Percentiles rank a stretch among this genome's conserved stretches.
Conservation (phyloP, 179 eudicot genomes). For the Spinacia oleracea region DNA sequence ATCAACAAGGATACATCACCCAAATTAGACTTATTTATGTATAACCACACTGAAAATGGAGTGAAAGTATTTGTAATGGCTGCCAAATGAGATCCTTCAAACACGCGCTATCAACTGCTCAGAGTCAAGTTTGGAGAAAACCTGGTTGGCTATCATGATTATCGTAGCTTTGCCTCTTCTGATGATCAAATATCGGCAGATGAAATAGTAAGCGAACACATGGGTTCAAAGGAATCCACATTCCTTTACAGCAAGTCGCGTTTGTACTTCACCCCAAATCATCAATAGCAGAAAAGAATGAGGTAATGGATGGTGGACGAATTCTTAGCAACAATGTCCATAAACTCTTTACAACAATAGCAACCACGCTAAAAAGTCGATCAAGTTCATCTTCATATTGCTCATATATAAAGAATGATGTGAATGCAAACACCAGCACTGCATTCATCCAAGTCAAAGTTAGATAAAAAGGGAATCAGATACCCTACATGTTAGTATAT, state of each 20-base stretch:
- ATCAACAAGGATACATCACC: background rate
- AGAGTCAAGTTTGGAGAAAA: background rate
- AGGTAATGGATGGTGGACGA: constrained; percentile 38
- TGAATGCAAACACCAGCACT: constrained; percentile 69
- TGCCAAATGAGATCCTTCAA: constrained; percentile 5
- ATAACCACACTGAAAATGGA: background rate
- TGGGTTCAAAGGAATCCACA: background rate
- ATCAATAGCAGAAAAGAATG: constrained; percentile 31
- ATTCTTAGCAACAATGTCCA: constrained; percentile 28
- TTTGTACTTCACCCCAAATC: constrained; percentile 17
- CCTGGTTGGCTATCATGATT: background rate
- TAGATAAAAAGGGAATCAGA: background rate
- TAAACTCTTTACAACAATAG: constrained; percentile 34
- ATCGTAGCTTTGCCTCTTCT: constrained; percentile 11
- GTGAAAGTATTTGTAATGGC: constrained; percentile 3
- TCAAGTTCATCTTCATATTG: constrained; percentile 86
- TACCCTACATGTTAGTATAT: background rate
- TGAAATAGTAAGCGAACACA: constrained; percentile 3
- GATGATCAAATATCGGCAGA: constrained; percentile 16
- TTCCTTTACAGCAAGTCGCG: constrained; percentile 1
- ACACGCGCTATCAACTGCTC: background rate
- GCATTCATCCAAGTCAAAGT: constrained; percentile 36
- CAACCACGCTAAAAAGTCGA: constrained; percentile 30
- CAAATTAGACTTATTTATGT: constrained; percentile 1
- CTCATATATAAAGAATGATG: constrained; percentile 71